Conservation (phyloP, 2,329 filamentous ascomycete genomes). For the Pseudogymnoascus sp. region DNA sequence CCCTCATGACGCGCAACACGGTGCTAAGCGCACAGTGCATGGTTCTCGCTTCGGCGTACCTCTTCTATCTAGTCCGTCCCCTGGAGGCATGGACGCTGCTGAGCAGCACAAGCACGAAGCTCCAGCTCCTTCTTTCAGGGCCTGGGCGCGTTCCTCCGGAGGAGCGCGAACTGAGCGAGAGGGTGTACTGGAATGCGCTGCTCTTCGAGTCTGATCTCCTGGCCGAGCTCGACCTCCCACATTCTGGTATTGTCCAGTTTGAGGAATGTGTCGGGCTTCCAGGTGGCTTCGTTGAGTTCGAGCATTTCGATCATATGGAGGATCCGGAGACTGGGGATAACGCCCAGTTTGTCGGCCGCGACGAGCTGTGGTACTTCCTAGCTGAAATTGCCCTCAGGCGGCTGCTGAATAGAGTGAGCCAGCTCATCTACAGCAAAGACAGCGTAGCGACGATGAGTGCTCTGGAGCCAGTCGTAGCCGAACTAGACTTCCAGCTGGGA, state of each 20-base stretch:
- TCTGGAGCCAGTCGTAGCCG: slow-evolving; percentile 67
- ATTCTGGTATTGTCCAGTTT: slow-evolving; percentile 74
- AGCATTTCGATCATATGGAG: slow-evolving; percentile 32
- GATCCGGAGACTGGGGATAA: slow-evolving; percentile 38
- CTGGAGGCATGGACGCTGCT: slow-evolving; percentile 76
- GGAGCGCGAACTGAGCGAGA: slow-evolving; percentile 63
- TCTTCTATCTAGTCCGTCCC: slow-evolving; percentile 74
- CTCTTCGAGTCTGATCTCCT: slow-evolving; percentile 74
- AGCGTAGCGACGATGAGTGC: slow-evolving; percentile 62
- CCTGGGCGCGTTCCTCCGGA: slow-evolving; percentile 61
- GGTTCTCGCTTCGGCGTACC: slow-evolving; percentile 69
- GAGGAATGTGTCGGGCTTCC: slow-evolving; percentile 74
- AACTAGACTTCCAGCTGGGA: slow-evolving; percentile 72
- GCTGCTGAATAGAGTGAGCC: slow-evolving; percentile 68
- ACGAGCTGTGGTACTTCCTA: slow-evolving; percentile 80
- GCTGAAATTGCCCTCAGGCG: slow-evolving; percentile 73
- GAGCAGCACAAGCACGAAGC: slow-evolving; percentile 71
- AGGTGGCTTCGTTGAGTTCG: slow-evolving; percentile 57
- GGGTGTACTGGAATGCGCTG: slow-evolving; percentile 77
- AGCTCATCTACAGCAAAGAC: slow-evolving; percentile 70
- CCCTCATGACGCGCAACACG: slow-evolving; percentile 71
- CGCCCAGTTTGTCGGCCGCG: slow-evolving; percentile 51
- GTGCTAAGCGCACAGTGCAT: slow-evolving; percentile 74
- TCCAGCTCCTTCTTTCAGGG: slow-evolving; percentile 68
- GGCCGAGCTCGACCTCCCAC: slow-evolving; percentile 70